A percentile compares a stretch with the other conserved stretches of the same genome.
phyloP scores from a whole-genome alignment of 148 eudicot species.

The Hydrangea macrophylla region DNA sequence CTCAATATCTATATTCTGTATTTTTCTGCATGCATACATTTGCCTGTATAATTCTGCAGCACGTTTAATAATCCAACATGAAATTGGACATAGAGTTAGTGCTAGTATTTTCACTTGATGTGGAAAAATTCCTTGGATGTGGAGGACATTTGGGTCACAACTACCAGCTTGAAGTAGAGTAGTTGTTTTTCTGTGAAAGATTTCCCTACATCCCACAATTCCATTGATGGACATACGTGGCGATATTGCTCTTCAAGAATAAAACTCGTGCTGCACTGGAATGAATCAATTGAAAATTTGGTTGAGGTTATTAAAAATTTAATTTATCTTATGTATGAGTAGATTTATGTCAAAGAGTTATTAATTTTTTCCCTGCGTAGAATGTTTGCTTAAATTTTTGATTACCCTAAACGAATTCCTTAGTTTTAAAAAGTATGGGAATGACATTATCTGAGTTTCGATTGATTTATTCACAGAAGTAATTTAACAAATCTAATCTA shows the following conservation, averaged over 20 bases:
- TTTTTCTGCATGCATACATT: constrained; percentile 4
- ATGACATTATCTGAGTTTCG: background rate
- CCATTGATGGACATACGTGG: background rate
- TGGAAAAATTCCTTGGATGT: background rate
- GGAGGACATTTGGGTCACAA: background rate
- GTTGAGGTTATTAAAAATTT: too few relatives aligned
- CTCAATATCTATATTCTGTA: background rate
- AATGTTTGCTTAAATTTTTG: background rate
- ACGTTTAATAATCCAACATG: background rate
- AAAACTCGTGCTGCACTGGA: constrained; percentile 4
- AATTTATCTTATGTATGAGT: too few relatives aligned
- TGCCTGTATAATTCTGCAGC: background rate
- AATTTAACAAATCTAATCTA: too few relatives aligned
- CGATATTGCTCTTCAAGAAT: background rate
- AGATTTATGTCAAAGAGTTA: too few relatives aligned
- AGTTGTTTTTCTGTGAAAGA: background rate
- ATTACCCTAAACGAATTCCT: background rate
- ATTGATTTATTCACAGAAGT: too few relatives aligned
- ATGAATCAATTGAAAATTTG: too few relatives aligned
- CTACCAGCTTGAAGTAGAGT: constrained; percentile 1
- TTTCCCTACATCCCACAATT: background rate
- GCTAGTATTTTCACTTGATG: background rate
- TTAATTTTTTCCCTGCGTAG: background rate
- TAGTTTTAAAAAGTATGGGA: background rate
- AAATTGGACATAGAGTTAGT: background rate